phyloP scores from a whole-genome alignment of 1,284 basidiomycete genomes.

The Thelephora terrestris region DNA sequence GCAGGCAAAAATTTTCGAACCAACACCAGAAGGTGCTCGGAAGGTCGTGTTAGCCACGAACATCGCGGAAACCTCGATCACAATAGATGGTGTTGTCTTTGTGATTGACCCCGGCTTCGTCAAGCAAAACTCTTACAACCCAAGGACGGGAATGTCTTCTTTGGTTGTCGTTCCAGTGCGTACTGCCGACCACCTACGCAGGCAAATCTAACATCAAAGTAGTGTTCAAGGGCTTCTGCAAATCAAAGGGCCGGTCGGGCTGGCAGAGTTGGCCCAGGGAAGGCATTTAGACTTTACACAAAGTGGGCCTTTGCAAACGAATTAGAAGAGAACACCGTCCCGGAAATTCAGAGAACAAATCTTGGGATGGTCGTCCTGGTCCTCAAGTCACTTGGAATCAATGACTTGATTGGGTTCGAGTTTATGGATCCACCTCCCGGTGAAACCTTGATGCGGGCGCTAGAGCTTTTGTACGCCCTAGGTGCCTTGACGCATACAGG shows the following conservation, averaged over 20 bases:
- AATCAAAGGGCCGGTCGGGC: slow-evolving; percentile 96
- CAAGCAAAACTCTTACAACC: slow-evolving; percentile 97
- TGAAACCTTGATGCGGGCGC: slow-evolving; percentile 93
- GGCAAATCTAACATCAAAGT: background rate
- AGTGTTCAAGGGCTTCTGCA: slow-evolving; percentile 95
- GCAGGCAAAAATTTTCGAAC: slow-evolving; percentile 99
- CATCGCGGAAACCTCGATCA: slow-evolving; percentile 97
- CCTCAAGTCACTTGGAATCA: slow-evolving; percentile 94
- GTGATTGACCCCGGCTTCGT: slow-evolving; percentile 98
- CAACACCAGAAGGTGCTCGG: slow-evolving; percentile 90
- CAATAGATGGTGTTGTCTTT: slow-evolving; percentile 95
- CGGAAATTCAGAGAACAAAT: slow-evolving; percentile 97
- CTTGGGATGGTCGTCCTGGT: slow-evolving; percentile 93
- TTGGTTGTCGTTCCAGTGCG: slow-evolving; percentile 82
- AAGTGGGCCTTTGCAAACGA: slow-evolving; percentile 96
- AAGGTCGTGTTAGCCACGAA: slow-evolving; percentile 98
- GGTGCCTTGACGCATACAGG: slow-evolving; percentile 95
- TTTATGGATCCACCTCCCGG: slow-evolving; percentile 99
- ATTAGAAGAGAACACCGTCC: slow-evolving; percentile 92
- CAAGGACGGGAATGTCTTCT: slow-evolving; percentile 93
- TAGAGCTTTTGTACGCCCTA: slow-evolving; percentile 91
- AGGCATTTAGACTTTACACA: slow-evolving; percentile 94
- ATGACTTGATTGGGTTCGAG: slow-evolving; percentile 96
- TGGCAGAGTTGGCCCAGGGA: slow-evolving; percentile 96
- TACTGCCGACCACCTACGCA: background rate